phyloP scores from a whole-genome alignment of 345 rosid species.

The Euphorbia peplus region DNA sequence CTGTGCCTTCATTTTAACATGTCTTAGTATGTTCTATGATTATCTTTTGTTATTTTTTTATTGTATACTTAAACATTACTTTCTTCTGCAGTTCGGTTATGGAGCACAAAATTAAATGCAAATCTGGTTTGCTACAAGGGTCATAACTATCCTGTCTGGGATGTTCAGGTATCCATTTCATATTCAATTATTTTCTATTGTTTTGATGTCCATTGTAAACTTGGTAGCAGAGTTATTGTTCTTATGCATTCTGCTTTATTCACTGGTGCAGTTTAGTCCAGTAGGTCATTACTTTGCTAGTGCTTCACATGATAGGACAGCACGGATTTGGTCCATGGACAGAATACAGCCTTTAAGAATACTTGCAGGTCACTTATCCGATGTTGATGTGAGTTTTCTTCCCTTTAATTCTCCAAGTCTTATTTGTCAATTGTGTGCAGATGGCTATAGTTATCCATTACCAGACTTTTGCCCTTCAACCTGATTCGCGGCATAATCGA shows the following conservation, averaged over 20 bases:
- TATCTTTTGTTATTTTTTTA: not conserved
- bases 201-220: not conserved
- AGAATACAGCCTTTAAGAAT: constrained; percentile 87
- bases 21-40: not conserved
- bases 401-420: not conserved
- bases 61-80: not conserved
- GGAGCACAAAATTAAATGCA: constrained; percentile 95
- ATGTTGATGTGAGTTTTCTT: constrained; percentile 76
- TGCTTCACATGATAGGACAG: constrained; percentile 94
- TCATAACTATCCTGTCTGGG: constrained; percentile 99
- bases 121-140: constrained; percentile 99
- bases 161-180: constrained; percentile 63
- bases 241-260: constrained; percentile 15
- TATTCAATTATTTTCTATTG: constrained; percentile 4
- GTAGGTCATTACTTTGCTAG: constrained; percentile 92
- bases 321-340: constrained; percentile 94
- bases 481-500: too few species aligned
- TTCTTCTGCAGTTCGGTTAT: constrained; percentile 66
- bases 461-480: too few species aligned
- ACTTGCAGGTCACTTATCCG: constrained; percentile 97
- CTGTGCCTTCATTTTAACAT: not conserved
- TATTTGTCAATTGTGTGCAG: not conserved
- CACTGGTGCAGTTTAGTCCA: constrained; percentile 84
- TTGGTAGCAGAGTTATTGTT: constrained; percentile 3
- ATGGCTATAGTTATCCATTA: not conserved